A percentile compares a stretch with the other conserved stretches of the same genome.
Evolutionary conservation across 2,329 filamentous ascomycete species (phyloP).

Genomic region (Dactylella cylindrospora): DNA sequence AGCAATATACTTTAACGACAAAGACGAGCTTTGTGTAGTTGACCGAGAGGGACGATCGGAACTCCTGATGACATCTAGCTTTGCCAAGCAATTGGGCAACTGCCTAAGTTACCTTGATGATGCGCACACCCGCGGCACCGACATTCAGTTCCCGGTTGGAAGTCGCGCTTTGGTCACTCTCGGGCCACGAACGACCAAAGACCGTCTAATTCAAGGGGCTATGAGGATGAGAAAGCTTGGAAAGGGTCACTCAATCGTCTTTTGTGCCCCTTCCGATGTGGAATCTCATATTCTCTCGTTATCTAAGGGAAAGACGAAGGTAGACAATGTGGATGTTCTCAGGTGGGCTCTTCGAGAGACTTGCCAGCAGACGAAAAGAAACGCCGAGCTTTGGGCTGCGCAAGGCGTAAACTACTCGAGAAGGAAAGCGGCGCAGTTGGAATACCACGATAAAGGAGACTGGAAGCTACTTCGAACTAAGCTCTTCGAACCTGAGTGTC

Average conservation of each 20-base stretch:
- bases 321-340: conserved; percentile 61
- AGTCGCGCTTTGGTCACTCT: conserved; percentile 70
- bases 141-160: conserved; percentile 62
- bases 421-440: background rate
- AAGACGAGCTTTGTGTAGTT: conserved; percentile 60
- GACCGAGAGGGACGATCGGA: conserved; percentile 57
- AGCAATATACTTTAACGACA: conserved; percentile 62
- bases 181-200: conserved; percentile 67
- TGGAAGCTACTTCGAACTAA: conserved; percentile 42
- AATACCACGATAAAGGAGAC: background rate
- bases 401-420: conserved; percentile 60
- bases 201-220: conserved; percentile 68
- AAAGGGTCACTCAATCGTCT: conserved; percentile 65
- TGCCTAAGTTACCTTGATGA: conserved; percentile 73
- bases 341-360: conserved; percentile 64
- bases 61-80: conserved; percentile 62
- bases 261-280: conserved; percentile 58
- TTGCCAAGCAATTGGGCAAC: conserved; percentile 58
- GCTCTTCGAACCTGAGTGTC: conserved; percentile 61
- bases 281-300: conserved; percentile 56
- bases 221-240: conserved; percentile 72
- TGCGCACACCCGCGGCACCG: conserved; percentile 69
- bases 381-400: conserved; percentile 62
- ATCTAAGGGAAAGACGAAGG: background rate
- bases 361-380: conserved; percentile 56